Conservation (phyloP, 2,329 filamentous ascomycete species). For the Phoma sp. region DNA sequence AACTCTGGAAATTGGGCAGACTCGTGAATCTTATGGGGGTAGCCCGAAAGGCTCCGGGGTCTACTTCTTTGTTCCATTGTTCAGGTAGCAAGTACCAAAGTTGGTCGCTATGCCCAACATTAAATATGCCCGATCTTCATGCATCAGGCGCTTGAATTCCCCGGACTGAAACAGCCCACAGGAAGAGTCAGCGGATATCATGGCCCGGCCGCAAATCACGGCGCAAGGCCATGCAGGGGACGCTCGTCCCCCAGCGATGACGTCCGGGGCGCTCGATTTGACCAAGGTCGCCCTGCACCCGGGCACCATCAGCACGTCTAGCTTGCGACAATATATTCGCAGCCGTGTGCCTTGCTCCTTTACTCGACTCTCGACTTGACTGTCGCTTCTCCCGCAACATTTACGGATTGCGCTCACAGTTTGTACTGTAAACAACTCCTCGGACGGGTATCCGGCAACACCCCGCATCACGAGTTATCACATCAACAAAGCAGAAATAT, state of each 20-base stretch:
- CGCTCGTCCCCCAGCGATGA: conserved; percentile 12
- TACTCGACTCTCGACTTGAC: background rate
- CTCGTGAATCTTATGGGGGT: conserved; percentile 5
- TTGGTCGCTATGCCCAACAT: conserved; percentile 9
- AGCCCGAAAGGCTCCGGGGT: background rate
- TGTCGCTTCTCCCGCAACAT: background rate
- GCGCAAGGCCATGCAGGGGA: conserved; percentile 8
- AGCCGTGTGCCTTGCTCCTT: conserved; percentile 3
- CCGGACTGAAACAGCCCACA: conserved; percentile 14
- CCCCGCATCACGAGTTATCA: conserved; percentile 27
- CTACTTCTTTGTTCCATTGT: conserved; percentile 15
- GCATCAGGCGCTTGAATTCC: conserved; percentile 1
- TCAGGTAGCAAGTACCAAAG: background rate
- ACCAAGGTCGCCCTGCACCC: conserved; percentile 12
- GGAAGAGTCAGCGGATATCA: conserved; percentile 1
- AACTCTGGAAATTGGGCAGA: conserved; percentile 12
- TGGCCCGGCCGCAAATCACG: conserved; percentile 18
- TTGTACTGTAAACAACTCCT: conserved; percentile 2
- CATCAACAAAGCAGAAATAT: background rate
- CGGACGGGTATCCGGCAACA: conserved; percentile 18
- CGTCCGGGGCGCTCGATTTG: conserved; percentile 11
- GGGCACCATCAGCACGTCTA: conserved; percentile 14
- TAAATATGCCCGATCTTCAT: conserved; percentile 11
- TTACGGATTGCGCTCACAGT: background rate
- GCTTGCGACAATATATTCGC: conserved; percentile 16